Conservation (phyloP, 345 rosid species). For the Citrus cavaleriei region DNA sequence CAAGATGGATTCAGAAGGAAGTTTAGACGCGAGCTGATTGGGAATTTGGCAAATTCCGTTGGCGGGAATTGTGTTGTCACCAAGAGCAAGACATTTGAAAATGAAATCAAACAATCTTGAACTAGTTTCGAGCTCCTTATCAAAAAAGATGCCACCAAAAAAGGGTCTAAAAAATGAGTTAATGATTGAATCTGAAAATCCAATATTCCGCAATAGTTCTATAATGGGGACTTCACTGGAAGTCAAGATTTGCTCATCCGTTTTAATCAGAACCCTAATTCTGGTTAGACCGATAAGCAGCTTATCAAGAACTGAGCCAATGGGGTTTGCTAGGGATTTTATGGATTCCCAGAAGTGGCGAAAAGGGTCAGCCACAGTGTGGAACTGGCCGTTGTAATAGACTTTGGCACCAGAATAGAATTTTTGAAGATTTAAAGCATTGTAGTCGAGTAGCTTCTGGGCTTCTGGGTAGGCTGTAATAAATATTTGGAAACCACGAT, state of each 20-base stretch:
- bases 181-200: conserved; percentile 64
- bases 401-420: conserved; percentile 83
- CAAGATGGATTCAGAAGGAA: conserved; percentile 49
- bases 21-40: conserved; percentile 49
- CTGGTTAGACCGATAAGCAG: conserved; percentile 70
- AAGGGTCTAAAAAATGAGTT: conserved; percentile 74
- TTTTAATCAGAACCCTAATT: conserved; percentile 46
- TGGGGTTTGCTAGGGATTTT: conserved; percentile 60
- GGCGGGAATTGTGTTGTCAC: conserved; percentile 80
- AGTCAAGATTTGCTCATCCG: conserved; percentile 49
- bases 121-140: conserved; percentile 68
- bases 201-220: conserved; percentile 46
- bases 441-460: conserved; percentile 62
- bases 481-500: conserved; percentile 97
- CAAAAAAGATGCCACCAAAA: conserved; percentile 91
- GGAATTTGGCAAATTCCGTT: conserved; percentile 80
- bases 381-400: conserved; percentile 57
- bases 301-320: conserved; percentile 74
- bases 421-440: conserved; percentile 45
- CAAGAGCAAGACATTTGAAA: conserved; percentile 90
- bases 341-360: conserved; percentile 76
- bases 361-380: conserved; percentile 83
- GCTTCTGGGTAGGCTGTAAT: conserved; percentile 95
- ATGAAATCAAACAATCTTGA: conserved; percentile 79
- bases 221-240: conserved; percentile 51